Evolutionary conservation across 2,329 filamentous ascomycete genomes (phyloP), one percentile per base, ranked within the genome.

Genomic region (Chaetomium sp.): DNA sequence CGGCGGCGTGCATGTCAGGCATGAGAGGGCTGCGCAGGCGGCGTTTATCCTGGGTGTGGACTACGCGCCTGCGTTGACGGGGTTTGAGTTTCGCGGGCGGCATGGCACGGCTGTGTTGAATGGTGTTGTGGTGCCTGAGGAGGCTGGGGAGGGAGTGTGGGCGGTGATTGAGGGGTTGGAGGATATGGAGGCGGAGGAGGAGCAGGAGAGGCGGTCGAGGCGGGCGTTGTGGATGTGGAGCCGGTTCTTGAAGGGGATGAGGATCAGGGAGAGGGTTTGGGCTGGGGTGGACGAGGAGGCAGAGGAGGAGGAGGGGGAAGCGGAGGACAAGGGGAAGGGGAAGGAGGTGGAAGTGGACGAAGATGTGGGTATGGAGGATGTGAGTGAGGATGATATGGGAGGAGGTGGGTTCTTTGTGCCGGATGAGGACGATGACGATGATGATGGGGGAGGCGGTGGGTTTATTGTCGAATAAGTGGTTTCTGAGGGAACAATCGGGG

Each of bases 41-140:
- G 92, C 93, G 0, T 87, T 85, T 63, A 78, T 93, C 1, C 76
- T 97, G 1, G 88, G 88, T 0, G 83, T 98, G 21, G 93, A 98
- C 77, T 96, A 90, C 75, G 92, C 92, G 2, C 92, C 94, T 35
- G 95, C 95, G 0, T 86, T 99, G 5, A 95, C 90, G 0, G 94
- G 94, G 0, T 99, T 98, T 72, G 83, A 89, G 45, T 99, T 98
- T 78, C 89, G 87, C 73, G 93, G 93, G 0, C 86, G 92, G 2
- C 88, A 92, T 63, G 94, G 94, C 19, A 97, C 92, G 2, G 93
- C 95, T 1, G 84, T 97, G 2, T 78, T 95, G 2, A 84, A 86
- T 45, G 95, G 95, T 1, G 85, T 90, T 0, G 87, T 99, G 0
- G 87, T 96, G 1, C 89, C 93, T 0, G 74, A 78, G 19, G 90